phyloP scores from a whole-genome alignment of 2,329 filamentous ascomycete species.

The Penicillium sp. region DNA sequence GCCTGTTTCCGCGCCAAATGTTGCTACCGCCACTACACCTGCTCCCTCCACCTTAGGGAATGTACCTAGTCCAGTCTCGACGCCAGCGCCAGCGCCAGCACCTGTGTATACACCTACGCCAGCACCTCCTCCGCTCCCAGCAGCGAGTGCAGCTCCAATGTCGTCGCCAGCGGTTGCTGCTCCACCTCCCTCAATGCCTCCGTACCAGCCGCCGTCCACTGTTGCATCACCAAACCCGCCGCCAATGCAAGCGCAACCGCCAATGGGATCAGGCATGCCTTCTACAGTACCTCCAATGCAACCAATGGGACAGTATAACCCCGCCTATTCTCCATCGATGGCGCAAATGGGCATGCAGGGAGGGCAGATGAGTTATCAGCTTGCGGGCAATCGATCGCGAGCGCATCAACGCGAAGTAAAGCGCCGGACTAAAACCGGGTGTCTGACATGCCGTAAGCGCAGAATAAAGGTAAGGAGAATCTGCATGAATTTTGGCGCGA shows the following conservation, averaged over 20 bases:
- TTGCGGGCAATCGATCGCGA: slow-evolving; percentile 44
- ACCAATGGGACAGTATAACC: slow-evolving; percentile 54
- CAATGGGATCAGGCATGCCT: slow-evolving; percentile 51
- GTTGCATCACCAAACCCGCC: slow-evolving; percentile 8
- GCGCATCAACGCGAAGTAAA: slow-evolving; percentile 71
- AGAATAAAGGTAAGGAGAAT: slow-evolving; percentile 64
- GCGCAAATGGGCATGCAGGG: slow-evolving; percentile 36
- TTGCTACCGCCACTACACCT: neutral
- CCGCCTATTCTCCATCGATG: slow-evolving; percentile 33
- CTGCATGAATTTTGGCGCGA: neutral
- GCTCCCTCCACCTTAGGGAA: neutral
- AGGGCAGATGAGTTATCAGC: slow-evolving; percentile 50
- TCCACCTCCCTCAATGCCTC: slow-evolving; percentile 32
- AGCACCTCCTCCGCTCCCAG: slow-evolving; percentile 11
- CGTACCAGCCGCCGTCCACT: slow-evolving; percentile 20
- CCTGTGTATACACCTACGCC: slow-evolving; percentile 31
- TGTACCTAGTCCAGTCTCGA: neutral
- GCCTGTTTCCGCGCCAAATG: neutral
- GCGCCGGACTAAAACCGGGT: slow-evolving; percentile 70
- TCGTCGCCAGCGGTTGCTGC: slow-evolving; percentile 25
- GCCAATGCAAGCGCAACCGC: slow-evolving; percentile 26
- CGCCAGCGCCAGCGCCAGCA: slow-evolving; percentile 13
- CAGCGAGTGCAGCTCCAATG: slow-evolving; percentile 20
- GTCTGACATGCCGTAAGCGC: slow-evolving; percentile 61
- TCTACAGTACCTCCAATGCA: slow-evolving; percentile 45